A percentile compares a stretch with the other conserved stretches of the same genome.
Conservation (phyloP, 2,329 filamentous ascomycete species). For the Berkeleyomyces basicola region DNA sequence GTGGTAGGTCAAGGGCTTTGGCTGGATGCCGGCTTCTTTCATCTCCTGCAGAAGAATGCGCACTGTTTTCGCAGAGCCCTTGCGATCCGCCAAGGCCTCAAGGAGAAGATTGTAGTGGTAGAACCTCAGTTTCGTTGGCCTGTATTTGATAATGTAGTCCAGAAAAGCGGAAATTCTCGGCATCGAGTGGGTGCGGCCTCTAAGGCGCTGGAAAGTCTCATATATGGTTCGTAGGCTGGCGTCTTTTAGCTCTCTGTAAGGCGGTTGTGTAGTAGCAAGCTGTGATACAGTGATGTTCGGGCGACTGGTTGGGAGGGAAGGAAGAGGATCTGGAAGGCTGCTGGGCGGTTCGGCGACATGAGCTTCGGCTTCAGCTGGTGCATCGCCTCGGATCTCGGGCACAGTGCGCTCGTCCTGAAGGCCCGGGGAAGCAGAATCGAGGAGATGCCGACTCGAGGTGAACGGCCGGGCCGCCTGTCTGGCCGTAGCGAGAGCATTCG, state of each 20-base stretch:
- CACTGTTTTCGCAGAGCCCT: constrained; percentile 52
- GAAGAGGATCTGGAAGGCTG: neutral
- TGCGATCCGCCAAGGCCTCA: constrained; percentile 47
- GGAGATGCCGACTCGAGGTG: neutral
- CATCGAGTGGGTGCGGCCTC: constrained; percentile 18
- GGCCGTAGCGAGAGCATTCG: neutral
- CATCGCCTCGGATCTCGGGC: neutral
- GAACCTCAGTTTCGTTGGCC: constrained; percentile 36
- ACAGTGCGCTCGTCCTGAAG: neutral
- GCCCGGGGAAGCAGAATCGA: neutral
- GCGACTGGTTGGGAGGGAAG: neutral
- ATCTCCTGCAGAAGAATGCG: constrained; percentile 55
- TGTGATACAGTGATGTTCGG: constrained; percentile 10
- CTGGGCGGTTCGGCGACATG: neutral
- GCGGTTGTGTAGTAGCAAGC: neutral
- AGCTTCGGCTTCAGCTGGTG: neutral
- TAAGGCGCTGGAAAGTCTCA: constrained; percentile 28
- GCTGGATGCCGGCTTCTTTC: constrained; percentile 39
- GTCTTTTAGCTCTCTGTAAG: constrained; percentile 18
- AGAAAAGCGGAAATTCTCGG: constrained; percentile 25
- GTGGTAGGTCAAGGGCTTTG: constrained; percentile 53
- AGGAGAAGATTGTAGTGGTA: constrained; percentile 61
- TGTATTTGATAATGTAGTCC: constrained; percentile 39
- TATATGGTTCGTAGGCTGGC: constrained; percentile 26
- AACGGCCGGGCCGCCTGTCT: neutral